Evolutionary conservation across 1,284 basidiomycete genomes (phyloP), one percentile per base, ranked within the genome.

Genomic region (Cutaneotrichosporon mucoides): DNA sequence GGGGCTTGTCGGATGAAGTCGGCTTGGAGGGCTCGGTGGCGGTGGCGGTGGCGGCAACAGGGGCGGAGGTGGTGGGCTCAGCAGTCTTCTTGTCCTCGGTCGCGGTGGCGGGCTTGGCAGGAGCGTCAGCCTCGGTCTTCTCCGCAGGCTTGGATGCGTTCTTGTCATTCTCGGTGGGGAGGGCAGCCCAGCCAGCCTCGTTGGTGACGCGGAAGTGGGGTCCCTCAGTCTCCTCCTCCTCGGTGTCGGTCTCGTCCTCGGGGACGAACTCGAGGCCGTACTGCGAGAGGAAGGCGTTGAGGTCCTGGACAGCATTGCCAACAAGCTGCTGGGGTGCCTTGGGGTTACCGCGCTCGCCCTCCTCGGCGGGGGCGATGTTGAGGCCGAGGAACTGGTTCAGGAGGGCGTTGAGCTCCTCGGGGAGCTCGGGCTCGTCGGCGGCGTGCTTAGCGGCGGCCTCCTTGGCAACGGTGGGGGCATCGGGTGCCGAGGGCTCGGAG

Each of bases 201-300:
- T 48, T 48, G 34, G n/a, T 16, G 40, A 52, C 33, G 24, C 24
- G 24, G 24, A 24, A 24, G 24, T 24, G 24, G 24, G 24, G 24
- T 24, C 24, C 24, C 24, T 24, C 24, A 24, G 24, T 24, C 24
- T 24, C 24, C 24, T 24, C 48, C 42, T 57, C 44, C 10, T 60
- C 60, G 42, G 41, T 35, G 13, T 64, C 62, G 36, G 16, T 47
- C 12, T 61, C 66, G 16, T 65, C 55, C 55, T 65, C 66, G 47
- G 73, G 70, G 41, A 72, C 68, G 54, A 76, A 77, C 57, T 72
- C 69, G 41, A 77, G 66, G 35, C 75, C 73, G 61, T 74, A 77
- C 53, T 66, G 70, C 36, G 55, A 53, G 8, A 76, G 70, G 43
- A 76, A 60, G 40, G 73, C 66, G 68, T 77, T 77, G 40, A 76